These are phyloP conservation scores for Vigna mungo DNA, from an alignment of 306 rosid genomes.

Conservation along the genomic window DNA sequence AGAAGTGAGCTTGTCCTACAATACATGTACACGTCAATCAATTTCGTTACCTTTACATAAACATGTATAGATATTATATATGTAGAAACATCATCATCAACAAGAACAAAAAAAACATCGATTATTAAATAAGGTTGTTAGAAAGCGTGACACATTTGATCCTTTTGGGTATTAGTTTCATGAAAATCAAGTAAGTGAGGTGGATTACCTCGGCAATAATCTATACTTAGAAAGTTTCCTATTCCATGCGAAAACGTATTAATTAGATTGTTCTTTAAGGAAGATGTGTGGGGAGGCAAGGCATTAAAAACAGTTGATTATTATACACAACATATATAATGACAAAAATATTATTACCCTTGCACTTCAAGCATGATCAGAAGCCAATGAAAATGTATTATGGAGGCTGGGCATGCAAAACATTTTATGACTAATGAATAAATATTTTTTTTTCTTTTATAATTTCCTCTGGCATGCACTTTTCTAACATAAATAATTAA, in stretches of 20 bases:
- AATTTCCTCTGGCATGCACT: neutral
- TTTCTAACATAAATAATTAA: neutral
- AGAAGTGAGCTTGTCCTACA: conserved; percentile 72
- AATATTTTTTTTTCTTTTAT: too few relatives aligned
- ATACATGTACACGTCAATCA: conserved; percentile 18
- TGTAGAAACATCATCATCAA: neutral
- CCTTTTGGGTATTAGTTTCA: neutral
- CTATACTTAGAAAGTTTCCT: neutral
- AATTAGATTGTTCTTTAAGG: conserved; percentile 33
- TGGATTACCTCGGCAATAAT: conserved; percentile 20
- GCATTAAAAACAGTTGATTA: conserved; percentile 21
- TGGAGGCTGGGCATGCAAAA: neutral
- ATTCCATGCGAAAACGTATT: conserved; percentile 33
- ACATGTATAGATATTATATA: neutral
- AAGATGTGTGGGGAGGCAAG: conserved; percentile 9
- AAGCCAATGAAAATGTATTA: conserved; percentile 21
- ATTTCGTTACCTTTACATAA: conserved; percentile 16
- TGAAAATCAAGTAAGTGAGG: neutral
- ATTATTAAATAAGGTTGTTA: neutral
- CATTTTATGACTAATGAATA: neutral
- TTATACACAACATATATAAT: neutral
- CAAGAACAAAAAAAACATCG: neutral
- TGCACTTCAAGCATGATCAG: conserved; percentile 29
- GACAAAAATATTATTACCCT: conserved; percentile 44
- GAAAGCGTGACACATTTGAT: conserved; percentile 23